Evolutionary conservation across 2,329 filamentous ascomycete species (phyloP), one percentile per base, ranked within the genome.

Genomic region (Clonostachys rhizophaga): DNA sequence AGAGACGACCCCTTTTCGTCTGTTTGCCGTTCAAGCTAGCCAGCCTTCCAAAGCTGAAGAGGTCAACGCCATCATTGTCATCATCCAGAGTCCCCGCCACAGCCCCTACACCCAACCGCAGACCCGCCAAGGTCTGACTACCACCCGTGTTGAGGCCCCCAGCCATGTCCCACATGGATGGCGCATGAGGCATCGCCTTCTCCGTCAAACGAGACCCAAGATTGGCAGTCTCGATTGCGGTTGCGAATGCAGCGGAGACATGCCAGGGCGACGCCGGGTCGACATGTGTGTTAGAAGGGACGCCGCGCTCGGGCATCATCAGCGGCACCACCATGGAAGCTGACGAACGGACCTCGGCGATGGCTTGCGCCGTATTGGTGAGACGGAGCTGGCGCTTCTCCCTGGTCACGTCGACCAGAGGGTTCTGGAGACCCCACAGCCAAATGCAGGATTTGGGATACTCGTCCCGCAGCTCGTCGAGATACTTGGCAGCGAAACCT

Each of bases 381-480:
- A 89, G 74, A 48, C 84, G 81, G 40, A 86, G 69, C 44, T 62
- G 60, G 30, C 65, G 58, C 49, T 63, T 64, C 62, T 85, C 81
- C 57, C 81, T 72, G 37, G 76, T 66, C 33, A 75, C 69, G 40
- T 71, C 77, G 43, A 65, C 70, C 39, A 75, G 70, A 2, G 70
- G 69, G 47, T 86, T 83, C 63, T 95, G 87, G 18, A 91, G 63
- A 1, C 87, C 91, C 86, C 91, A 97, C 12, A 91, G 79, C 87
- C 90, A 95, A 34, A 96, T 81, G 44, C 83, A 83, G 34, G 84
- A 81, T 69, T 96, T 97, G 33, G 90, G 89, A 62, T 91, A 92
- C 63, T 99, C 94, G 61, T 99, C 94, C 51, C 89, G 74, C 48
- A 99, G 67, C 33, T 84, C 77, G 62, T 97, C 86, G 24, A 90